A percentile compares a stretch with the other conserved stretches of the same genome.
phyloP scores from a whole-genome alignment of 2,329 filamentous ascomycete genomes.

The Microsporum ferrugineum region DNA sequence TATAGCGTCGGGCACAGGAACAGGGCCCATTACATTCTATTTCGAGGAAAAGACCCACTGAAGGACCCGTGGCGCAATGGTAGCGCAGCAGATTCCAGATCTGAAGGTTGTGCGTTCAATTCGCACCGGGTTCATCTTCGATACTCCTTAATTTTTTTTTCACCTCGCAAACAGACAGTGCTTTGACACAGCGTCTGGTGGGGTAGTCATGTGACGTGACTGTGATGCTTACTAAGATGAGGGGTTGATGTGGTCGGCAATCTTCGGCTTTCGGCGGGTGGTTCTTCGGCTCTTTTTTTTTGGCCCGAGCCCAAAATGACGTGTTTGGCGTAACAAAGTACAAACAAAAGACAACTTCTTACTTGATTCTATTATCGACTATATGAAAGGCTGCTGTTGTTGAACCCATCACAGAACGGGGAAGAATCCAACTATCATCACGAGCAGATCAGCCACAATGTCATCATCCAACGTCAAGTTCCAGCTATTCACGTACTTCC shows the following conservation, averaged over 20 bases:
- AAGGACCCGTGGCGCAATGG: constrained; percentile 13
- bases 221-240: not conserved
- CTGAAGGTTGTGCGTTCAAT: constrained; percentile 14
- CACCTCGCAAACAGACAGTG: too few species aligned
- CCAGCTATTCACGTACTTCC: constrained; percentile 48
- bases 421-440: not conserved
- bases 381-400: too few species aligned
- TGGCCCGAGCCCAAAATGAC: not conserved
- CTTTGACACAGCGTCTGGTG: not conserved
- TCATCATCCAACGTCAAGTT: constrained; percentile 11
- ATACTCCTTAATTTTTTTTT: not conserved
- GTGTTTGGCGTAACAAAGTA: too few species aligned
- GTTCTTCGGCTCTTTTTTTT: not conserved
- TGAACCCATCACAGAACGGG: too few species aligned
- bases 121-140: constrained; percentile 11
- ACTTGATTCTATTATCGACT: too few species aligned
- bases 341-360: too few species aligned
- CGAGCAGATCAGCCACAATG: constrained; percentile 4
- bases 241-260: not conserved
- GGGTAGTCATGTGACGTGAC: not conserved
- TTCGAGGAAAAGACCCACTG: not conserved
- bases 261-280: not conserved
- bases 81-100: constrained; percentile 15
- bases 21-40: not conserved
- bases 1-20: not conserved